Evolutionary conservation across 2,329 filamentous ascomycete genomes (phyloP).

Genomic region (Aspergillus sp.): DNA sequence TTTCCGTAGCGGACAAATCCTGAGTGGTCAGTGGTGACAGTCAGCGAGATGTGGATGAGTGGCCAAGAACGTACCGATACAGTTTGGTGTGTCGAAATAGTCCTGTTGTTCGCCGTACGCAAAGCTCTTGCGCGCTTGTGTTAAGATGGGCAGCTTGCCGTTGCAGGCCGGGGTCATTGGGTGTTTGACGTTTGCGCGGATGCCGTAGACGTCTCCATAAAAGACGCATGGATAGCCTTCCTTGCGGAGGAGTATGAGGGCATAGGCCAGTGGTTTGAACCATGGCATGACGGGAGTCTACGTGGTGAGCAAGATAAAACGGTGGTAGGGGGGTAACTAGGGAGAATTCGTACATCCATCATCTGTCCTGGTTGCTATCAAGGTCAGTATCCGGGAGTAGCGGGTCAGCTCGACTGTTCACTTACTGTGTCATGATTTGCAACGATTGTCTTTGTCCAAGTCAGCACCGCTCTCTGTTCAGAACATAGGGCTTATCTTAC

Average conservation of each 20-base stretch:
- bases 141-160: conserved; percentile 57
- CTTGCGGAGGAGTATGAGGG: conserved; percentile 66
- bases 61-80: conserved; percentile 48
- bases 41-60: not conserved
- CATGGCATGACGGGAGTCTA: conserved; percentile 61
- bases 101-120: conserved; percentile 65
- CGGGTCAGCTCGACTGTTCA: not conserved
- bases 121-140: conserved; percentile 63
- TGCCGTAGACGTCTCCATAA: conserved; percentile 69
- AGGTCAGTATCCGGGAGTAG: not conserved
- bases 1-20: conserved; percentile 54
- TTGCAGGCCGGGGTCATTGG: conserved; percentile 54
- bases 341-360: conserved; percentile 45
- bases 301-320: not conserved
- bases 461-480: conserved; percentile 41
- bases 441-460: conserved; percentile 56
- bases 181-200: conserved; percentile 48
- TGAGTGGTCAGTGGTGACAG: conserved; percentile 21
- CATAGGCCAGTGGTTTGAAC: conserved; percentile 71
- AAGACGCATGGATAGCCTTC: conserved; percentile 68
- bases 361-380: conserved; percentile 59
- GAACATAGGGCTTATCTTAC: conserved; percentile 37
- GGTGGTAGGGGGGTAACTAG: not conserved
- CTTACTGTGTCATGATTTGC: conserved; percentile 68
- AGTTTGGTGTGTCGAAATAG: conserved; percentile 61